Conservation (phyloP, 2,329 filamentous ascomycete species). For the Verticillium isaacii region DNA sequence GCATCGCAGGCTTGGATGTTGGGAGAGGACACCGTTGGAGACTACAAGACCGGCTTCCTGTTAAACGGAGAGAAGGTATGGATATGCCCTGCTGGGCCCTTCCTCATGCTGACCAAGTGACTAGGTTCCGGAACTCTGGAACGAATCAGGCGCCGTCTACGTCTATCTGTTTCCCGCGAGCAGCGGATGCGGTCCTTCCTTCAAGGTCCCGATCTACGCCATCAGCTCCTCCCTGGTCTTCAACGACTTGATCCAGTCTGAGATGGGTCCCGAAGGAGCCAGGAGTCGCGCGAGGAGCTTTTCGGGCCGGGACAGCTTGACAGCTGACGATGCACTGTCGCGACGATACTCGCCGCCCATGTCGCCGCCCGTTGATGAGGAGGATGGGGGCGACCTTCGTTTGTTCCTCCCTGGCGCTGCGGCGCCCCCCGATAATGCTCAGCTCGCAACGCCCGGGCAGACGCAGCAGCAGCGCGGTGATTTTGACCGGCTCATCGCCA, state of each 20-base stretch:
- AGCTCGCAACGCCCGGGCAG: conserved; percentile 26
- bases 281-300: conserved; percentile 38
- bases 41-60: conserved; percentile 52
- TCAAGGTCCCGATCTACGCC: conserved; percentile 52
- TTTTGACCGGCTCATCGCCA: conserved; percentile 51
- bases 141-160: conserved; percentile 51
- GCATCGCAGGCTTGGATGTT: conserved; percentile 48
- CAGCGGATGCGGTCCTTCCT: conserved; percentile 49
- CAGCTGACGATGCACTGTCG: conserved; percentile 40
- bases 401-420: conserved; percentile 46
- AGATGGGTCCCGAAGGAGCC: conserved; percentile 25
- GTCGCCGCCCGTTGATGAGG: conserved; percentile 26
- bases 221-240: conserved; percentile 51
- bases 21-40: conserved; percentile 42
- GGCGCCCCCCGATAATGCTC: conserved; percentile 29
- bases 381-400: conserved; percentile 35
- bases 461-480: conserved; percentile 27
- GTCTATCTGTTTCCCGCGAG: conserved; percentile 52
- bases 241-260: conserved; percentile 45
- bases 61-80: conserved; percentile 50
- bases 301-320: conserved; percentile 40
- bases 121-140: conserved; percentile 63
- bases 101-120: conserved; percentile 7
- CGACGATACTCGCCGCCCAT: conserved; percentile 28
- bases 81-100: background rate